Base-by-base conservation (phyloP, 202 grass and related monocot genomes). In the Setaria viridis region DNA sequence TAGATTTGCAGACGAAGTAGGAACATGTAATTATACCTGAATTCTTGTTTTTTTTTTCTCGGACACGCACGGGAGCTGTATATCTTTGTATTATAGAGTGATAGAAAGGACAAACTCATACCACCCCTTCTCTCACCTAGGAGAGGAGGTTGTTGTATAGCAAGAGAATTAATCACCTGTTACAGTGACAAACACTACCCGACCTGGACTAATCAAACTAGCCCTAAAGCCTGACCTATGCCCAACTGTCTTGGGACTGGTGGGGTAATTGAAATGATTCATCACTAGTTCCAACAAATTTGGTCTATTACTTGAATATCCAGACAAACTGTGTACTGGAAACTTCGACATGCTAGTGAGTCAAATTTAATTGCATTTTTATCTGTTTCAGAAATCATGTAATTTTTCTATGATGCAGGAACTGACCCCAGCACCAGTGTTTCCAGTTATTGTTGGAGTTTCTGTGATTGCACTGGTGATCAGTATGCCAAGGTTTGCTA, bases 401-500 rank as follows among this genome's bases (percentile, higher is more conserved):
- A 37, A 48, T 78, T 57, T 39, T 87, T 84, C 53, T 82, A 76
- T 70, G 46, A 12, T 86, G 83, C 93, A 99, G 97, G 97, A 99
- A 87, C 82, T 92, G 41, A 93, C 92, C 6, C 84, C 92, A 32
- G 97, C 92, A 17, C 90, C 97, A 51, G 90, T 97, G 55, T 87
- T 94, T 32, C 97, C 97, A 14, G 87, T 99, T 78, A 78, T 97
- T 25, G 88, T 93, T 63, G 97, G 94, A 74, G 82, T 99, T 82
- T 94, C 85, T 67, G 82, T 90, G 33, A 84, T 97, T 84, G 82
- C 89, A 72, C 79, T 97, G 13, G 88, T 97, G 85, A 90, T 99
- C 85, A 91, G 92, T 67, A 99, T 99, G 92, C 94, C 97, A 68
- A 99, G 97, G 92, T 99, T 58, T 83, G 81, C 58, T 79, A 80